Percentiles rank a stretch among this genome's conserved stretches.
These are phyloP conservation scores for Leishmania tarentolae DNA, from an alignment of 208 protist species.

Conservation along the genomic window DNA sequence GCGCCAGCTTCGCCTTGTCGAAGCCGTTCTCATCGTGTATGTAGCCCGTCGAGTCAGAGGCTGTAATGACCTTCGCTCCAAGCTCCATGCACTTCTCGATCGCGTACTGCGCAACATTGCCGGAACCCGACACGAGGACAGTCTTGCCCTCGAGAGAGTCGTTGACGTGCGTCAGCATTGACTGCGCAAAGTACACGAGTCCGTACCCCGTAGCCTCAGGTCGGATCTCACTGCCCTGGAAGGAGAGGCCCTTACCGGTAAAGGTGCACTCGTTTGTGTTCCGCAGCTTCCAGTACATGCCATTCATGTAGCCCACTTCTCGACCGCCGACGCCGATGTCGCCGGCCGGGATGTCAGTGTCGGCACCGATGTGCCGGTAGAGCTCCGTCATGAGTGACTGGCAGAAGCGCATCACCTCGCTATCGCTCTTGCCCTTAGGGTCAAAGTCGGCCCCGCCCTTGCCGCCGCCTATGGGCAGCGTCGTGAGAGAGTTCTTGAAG, in stretches of 20 bases:
- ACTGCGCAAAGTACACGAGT: constrained; percentile 86
- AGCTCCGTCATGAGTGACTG: constrained; percentile 92
- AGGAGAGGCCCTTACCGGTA: constrained; percentile 91
- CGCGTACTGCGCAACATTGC: constrained; percentile 93
- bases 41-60: constrained; percentile 85
- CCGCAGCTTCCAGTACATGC: constrained; percentile 88
- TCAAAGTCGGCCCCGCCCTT: constrained; percentile 96
- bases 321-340: constrained; percentile 94
- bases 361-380: constrained; percentile 83
- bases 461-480: constrained; percentile 91
- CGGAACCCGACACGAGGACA: constrained; percentile 83
- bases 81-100: constrained; percentile 85
- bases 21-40: constrained; percentile 86
- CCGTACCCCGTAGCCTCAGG: constrained; percentile 96
- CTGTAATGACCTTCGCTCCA: constrained; percentile 83
- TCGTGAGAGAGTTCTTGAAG: constrained; percentile 95
- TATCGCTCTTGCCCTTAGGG: constrained; percentile 91
- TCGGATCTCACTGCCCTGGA: constrained; percentile 91
- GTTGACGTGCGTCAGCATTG: constrained; percentile 72
- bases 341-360: constrained; percentile 94
- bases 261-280: constrained; percentile 87
- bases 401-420: constrained; percentile 95
- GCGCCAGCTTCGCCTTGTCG: constrained; percentile 64
- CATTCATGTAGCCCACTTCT: constrained; percentile 94
- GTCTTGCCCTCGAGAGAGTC: constrained; percentile 74